phyloP scores from a whole-genome alignment of 257 asterid genomes.

The Solanum paucissectum region DNA sequence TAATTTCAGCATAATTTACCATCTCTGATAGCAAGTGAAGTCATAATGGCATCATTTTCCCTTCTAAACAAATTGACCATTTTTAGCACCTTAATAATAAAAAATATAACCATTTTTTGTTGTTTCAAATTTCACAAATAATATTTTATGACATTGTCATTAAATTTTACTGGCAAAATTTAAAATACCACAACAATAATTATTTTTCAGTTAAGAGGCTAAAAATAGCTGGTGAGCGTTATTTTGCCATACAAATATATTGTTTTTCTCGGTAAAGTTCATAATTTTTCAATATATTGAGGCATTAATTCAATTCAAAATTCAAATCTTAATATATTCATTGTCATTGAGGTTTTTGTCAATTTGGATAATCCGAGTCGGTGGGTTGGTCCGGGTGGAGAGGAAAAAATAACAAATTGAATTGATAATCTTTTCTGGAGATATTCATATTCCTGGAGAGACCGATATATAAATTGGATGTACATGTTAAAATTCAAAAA shows the following conservation, averaged over 20 bases:
- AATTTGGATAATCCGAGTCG: too few relatives aligned
- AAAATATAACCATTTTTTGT: not conserved
- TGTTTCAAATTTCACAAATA: not conserved
- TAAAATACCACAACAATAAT: not conserved
- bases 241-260: slow-evolving; percentile 14
- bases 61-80: slow-evolving; percentile 38
- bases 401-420: too few relatives aligned
- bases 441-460: too few relatives aligned
- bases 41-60: slow-evolving; percentile 77
- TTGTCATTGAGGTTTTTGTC: not conserved
- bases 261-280: slow-evolving; percentile 55
- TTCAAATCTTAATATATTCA: too few relatives aligned
- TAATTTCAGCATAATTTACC: slow-evolving; percentile 26
- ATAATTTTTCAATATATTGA: not conserved
- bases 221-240: not conserved
- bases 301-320: not conserved
- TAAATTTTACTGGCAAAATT: not conserved
- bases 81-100: not conserved
- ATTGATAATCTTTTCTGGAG: too few relatives aligned
- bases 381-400: too few relatives aligned
- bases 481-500: not conserved
- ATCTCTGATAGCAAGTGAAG: slow-evolving; percentile 53
- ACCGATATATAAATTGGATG: not conserved
- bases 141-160: not conserved
- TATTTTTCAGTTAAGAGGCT: not conserved